A percentile compares a stretch with the other conserved stretches of the same genome.
Evolutionary conservation across 352 stramenopile species (phyloP).

Genomic region (Pythium sukuiense): DNA sequence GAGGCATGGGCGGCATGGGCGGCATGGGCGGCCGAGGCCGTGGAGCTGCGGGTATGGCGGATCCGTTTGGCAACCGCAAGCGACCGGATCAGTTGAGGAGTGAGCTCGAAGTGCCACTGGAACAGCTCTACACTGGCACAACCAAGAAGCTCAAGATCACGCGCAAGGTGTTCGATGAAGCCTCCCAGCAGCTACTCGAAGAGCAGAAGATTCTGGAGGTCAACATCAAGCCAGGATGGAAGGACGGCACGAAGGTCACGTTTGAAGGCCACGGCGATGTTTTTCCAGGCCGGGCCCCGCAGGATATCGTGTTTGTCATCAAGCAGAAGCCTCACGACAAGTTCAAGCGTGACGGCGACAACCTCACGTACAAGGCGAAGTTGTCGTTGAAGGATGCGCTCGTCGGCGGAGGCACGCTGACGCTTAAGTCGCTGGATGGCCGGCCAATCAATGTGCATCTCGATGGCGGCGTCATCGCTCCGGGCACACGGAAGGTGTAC

Average conservation of each 20-base stretch:
- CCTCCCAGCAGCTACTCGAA: constrained; percentile 87
- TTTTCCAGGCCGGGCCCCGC: constrained; percentile 88
- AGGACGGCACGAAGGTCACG: constrained; percentile 95
- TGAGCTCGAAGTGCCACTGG: constrained; percentile 92
- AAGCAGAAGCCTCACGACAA: constrained; percentile 89
- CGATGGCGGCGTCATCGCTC: constrained; percentile 87
- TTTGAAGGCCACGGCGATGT: constrained; percentile 93
- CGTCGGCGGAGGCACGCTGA: constrained; percentile 88
- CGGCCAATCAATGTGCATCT: constrained; percentile 89
- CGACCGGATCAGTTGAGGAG: constrained; percentile 62
- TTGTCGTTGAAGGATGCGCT: constrained; percentile 95
- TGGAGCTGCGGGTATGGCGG: constrained; percentile 29
- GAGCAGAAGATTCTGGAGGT: constrained; percentile 96
- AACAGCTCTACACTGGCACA: constrained; percentile 81
- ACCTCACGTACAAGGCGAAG: constrained; percentile 94
- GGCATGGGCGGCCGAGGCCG: constrained; percentile 26
- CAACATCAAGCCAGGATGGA: constrained; percentile 95
- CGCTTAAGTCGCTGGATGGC: constrained; percentile 94
- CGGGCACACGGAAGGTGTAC: constrained; percentile 91
- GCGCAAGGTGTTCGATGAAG: constrained; percentile 86
- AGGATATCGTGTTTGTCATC: constrained; percentile 96
- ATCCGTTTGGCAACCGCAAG: constrained; percentile 43
- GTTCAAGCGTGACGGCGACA: constrained; percentile 94
- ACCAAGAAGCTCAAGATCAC: constrained; percentile 95
- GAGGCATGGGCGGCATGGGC: constrained; percentile 36